Base-by-base conservation (phyloP, 2,329 filamentous ascomycete species). In the Fusarium guadeloupense region DNA sequence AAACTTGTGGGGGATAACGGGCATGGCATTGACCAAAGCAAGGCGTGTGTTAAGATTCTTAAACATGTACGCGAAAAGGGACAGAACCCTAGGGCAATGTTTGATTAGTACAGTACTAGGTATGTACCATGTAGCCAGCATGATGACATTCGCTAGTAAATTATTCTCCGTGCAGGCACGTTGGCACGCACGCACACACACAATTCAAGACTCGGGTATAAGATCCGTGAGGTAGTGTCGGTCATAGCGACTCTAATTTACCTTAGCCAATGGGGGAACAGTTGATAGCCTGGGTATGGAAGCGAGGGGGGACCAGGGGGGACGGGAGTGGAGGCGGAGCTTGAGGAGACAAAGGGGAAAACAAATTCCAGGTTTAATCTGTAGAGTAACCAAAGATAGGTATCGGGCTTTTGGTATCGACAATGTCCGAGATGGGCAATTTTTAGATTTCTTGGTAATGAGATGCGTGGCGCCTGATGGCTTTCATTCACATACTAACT, bases 11-110 rank as follows among this genome's bases (percentile, higher is more conserved):
- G 17, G 45, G 43, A 40, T 54, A 37, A 38, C 44, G 25, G 25
- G n/a, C 21, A 40, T 31, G 34, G 19, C 17, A 44, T 41, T 26
- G 50, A 16, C 16, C 20, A 39, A 41, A 17, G 38, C 23, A 28
- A 35, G 33, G 48, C n/a, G n/a, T n/a, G n/a, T n/a, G n/a, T n/a
- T n/a, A n/a, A n/a, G n/a, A n/a, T n/a, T 16, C 20, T 41, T 30
- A 39, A n/a, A 33, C 13, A 16, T 25, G 39, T 23, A 50, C 38
- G 42, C 33, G 26, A 35, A 25, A 34, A 46, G 23, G 23, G 26
- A 39, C 31, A 52, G 45, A n/a, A n/a, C n/a, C n/a, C n/a, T 48
- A 53, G 54, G 54, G 49, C 58, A 50, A 45, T 66, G 66, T 60
- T 54, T 68, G 53, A 60, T 61, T 58, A 64, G 42, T 44, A 45